phyloP scores from a whole-genome alignment of 2,329 filamentous ascomycete genomes.

The Xylariales sp. region DNA sequence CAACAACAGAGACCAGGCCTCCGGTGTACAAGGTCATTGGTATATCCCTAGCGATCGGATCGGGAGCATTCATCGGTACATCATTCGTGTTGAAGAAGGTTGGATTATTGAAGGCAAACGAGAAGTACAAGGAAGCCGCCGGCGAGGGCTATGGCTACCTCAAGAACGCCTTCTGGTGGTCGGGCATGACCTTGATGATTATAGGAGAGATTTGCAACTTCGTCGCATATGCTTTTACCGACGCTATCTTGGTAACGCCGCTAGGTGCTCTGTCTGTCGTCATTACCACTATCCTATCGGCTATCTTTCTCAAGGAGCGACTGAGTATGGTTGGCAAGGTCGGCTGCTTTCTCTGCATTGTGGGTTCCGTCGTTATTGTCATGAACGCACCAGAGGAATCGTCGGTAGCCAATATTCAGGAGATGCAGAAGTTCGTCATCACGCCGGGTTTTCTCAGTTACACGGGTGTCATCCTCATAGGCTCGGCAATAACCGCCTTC shows the following conservation, averaged over 20 bases:
- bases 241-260: slow-evolving; percentile 91
- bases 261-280: slow-evolving; percentile 89
- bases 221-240: slow-evolving; percentile 92
- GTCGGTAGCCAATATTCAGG: slow-evolving; percentile 80
- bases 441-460: slow-evolving; percentile 82
- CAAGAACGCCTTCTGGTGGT: slow-evolving; percentile 94
- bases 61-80: slow-evolving; percentile 86
- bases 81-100: slow-evolving; percentile 97
- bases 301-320: slow-evolving; percentile 92
- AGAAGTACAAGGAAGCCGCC: slow-evolving; percentile 92
- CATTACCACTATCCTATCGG: slow-evolving; percentile 82
- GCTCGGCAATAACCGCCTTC: slow-evolving; percentile 65
- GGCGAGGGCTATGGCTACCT: slow-evolving; percentile 97
- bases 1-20: slow-evolving; percentile 32
- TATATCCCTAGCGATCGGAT: slow-evolving; percentile 78
- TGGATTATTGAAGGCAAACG: slow-evolving; percentile 84
- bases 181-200: slow-evolving; percentile 95
- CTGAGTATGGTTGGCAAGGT: slow-evolving; percentile 95
- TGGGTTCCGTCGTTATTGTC: slow-evolving; percentile 89
- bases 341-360: slow-evolving; percentile 89
- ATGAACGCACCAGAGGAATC: slow-evolving; percentile 87
- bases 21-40: slow-evolving; percentile 77
- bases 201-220: slow-evolving; percentile 96
- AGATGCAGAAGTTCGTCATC: slow-evolving; percentile 86
- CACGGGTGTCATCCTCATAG: slow-evolving; percentile 75